A percentile compares a stretch with the other conserved stretches of the same genome.
These are phyloP conservation scores for Mycena rebaudengoi DNA, from an alignment of 768 basidiomycete genomes.

Conservation along the genomic window DNA sequence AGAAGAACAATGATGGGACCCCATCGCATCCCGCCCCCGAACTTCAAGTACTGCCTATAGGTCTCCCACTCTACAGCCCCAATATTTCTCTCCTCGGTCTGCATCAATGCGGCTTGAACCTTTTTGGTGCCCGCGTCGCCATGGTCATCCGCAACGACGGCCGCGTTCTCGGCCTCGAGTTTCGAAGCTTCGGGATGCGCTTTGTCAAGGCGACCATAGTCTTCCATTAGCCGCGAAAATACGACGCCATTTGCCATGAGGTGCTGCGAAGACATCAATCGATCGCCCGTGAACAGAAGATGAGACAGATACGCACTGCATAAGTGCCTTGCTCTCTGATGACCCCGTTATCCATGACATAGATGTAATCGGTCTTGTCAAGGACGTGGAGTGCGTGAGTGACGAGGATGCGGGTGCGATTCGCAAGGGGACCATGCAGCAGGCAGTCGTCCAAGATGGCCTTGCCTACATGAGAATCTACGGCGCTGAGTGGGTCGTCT, in stretches of 20 bases:
- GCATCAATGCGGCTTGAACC: slow-evolving; percentile 50
- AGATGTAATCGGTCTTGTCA: slow-evolving; percentile 68
- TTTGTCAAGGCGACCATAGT: slow-evolving; percentile 56
- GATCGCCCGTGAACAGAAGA: neutral
- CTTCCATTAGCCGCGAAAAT: slow-evolving; percentile 62
- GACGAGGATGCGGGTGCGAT: slow-evolving; percentile 67
- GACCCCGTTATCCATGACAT: slow-evolving; percentile 62
- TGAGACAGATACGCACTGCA: slow-evolving; percentile 39
- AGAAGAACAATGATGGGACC: slow-evolving; percentile 54
- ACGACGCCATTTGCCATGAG: slow-evolving; percentile 52
- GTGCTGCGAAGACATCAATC: slow-evolving; percentile 39
- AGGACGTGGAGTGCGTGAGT: slow-evolving; percentile 69
- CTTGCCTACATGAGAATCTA: slow-evolving; percentile 81
- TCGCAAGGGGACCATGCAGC: slow-evolving; percentile 57
- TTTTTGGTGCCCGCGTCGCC: slow-evolving; percentile 19
- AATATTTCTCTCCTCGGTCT: slow-evolving; percentile 63
- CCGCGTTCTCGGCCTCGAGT: slow-evolving; percentile 11
- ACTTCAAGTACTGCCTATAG: slow-evolving; percentile 57
- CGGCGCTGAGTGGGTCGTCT: slow-evolving; percentile 84
- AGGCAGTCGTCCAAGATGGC: slow-evolving; percentile 71
- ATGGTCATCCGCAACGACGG: neutral
- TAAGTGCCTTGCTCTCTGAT: slow-evolving; percentile 74
- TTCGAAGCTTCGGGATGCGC: slow-evolving; percentile 42
- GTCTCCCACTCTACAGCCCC: slow-evolving; percentile 60
- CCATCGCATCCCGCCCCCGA: slow-evolving; percentile 58